Base-by-base conservation (phyloP, 345 rosid species). In the Firmiana major region DNA sequence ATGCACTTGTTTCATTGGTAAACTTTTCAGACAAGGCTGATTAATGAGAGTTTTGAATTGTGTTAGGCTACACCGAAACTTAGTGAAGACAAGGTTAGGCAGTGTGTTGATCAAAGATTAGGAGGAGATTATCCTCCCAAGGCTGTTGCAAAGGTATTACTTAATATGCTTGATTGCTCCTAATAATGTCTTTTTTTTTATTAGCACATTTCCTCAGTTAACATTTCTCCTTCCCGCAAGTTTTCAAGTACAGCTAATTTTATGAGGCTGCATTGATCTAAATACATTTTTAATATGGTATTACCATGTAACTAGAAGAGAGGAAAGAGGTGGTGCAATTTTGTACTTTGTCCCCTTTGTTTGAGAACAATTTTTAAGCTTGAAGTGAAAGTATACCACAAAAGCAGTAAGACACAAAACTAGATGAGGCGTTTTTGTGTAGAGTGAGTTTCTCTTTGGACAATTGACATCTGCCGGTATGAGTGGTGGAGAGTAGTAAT, bases 61-160 rank as follows among this genome's bases (percentile, higher is more conserved):
- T 58, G 53, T 79, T 76, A 96, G 99, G 99, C 98, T 60, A 87
- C 98, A 51, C 99, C 99, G 64, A 93, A 88, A 85, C 93, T 96
- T 42, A 92, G 97, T 49, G 98, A 96, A 85, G 98, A 96, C 89
- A 94, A 94, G 81, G 97, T 94, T 64, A 89, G 86, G 84, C 99
- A 96, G 70, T 96, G 98, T 75, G 93, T 94, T 60, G 99, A 96
- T 91, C 81, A 97, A 81, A 93, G 97, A 84, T 91, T 94, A 13
- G 90, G 91, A 69, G 94, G 95, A 51, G 97, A 92, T 24, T 96
- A 83, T 80, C 99, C 99, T 70, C 89, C 95, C 8, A 96, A 96
- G 88, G 99, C 98, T 48, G 97, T 96, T 65, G 97, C 99, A 46
- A 94, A 92, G 98, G 99, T 92, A 88, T 55, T 74, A 58, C 1